phyloP scores from a whole-genome alignment of 2,329 filamentous ascomycete species.

The Xylariaceae sp. region DNA sequence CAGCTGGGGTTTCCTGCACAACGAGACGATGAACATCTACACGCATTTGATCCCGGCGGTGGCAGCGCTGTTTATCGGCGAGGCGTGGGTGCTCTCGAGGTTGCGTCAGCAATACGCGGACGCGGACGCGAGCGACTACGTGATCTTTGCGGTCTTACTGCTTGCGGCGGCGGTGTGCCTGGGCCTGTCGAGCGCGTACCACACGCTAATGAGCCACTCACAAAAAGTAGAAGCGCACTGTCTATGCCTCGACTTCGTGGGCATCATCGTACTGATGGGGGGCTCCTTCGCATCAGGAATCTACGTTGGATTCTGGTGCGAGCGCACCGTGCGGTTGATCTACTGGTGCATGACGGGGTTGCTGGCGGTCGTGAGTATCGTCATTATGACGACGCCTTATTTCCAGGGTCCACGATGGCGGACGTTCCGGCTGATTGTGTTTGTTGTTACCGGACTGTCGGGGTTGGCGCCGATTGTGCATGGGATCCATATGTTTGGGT shows the following conservation, averaged over 20 bases:
- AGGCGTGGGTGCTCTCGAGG: slow-evolving; percentile 34
- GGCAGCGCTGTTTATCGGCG: slow-evolving; percentile 32
- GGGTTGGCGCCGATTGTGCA: slow-evolving; percentile 37
- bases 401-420: slow-evolving; percentile 35
- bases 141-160: slow-evolving; percentile 52
- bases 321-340: slow-evolving; percentile 44
- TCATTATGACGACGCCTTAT: slow-evolving; percentile 33
- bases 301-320: slow-evolving; percentile 56
- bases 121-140: slow-evolving; percentile 42
- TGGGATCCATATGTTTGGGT: slow-evolving; percentile 34
- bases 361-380: slow-evolving; percentile 31
- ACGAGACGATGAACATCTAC: slow-evolving; percentile 54
- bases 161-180: slow-evolving; percentile 46
- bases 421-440: slow-evolving; percentile 33
- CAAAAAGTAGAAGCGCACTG: slow-evolving; percentile 53
- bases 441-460: slow-evolving; percentile 36
- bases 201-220: slow-evolving; percentile 63
- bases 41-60: slow-evolving; percentile 55
- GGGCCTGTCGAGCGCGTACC: slow-evolving; percentile 54
- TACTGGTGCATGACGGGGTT: slow-evolving; percentile 57
- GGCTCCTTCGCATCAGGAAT: slow-evolving; percentile 62
- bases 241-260: slow-evolving; percentile 64
- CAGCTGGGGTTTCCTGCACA: slow-evolving; percentile 59
- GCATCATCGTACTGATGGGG: slow-evolving; percentile 62
- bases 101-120: slow-evolving; percentile 40